Evolutionary conservation across 306 rosid species (phyloP).

Genomic region (Medicago ruthenica): DNA sequence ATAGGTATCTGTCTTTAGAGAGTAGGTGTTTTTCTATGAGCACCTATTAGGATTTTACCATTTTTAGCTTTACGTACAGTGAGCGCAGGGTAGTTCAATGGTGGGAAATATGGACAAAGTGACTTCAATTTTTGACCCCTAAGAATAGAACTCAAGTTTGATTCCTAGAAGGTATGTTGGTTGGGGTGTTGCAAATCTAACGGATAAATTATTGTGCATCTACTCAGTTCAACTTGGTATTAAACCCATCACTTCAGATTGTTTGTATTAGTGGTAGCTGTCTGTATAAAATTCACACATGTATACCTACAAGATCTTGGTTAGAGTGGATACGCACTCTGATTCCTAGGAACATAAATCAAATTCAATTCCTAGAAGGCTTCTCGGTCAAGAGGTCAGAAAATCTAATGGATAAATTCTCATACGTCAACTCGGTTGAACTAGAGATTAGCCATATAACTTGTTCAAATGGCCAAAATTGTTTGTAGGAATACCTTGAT

Average conservation of each 20-base stretch:
- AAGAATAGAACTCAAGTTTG: too few relatives aligned
- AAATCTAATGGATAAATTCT: not conserved
- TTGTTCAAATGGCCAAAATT: not conserved
- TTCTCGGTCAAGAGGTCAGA: not conserved
- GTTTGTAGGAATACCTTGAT: not conserved
- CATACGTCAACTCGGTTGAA: not conserved
- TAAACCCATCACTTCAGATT: not conserved
- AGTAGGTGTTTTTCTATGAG: too few relatives aligned
- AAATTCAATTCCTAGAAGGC: not conserved
- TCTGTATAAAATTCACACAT: not conserved
- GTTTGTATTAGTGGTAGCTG: not conserved
- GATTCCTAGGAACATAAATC: not conserved
- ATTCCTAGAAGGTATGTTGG: too few relatives aligned
- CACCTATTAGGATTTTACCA: not conserved
- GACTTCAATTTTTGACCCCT: conserved; percentile 2
- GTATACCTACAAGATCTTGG: not conserved
- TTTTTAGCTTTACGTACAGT: not conserved
- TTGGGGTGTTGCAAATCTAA: too few relatives aligned
- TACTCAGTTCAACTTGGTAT: too few relatives aligned
- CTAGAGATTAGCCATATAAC: not conserved
- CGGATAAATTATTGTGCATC: too few relatives aligned
- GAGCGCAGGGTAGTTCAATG: conserved; percentile 2
- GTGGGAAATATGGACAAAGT: conserved; percentile 5
- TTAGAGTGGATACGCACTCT: not conserved
- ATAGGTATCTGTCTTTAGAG: too few relatives aligned